Percentiles rank a stretch among this genome's conserved stretches.
These are phyloP conservation scores for Byssochlamys sp. DNA, from an alignment of 2,329 filamentous ascomycete genomes.

Conservation along the genomic window DNA sequence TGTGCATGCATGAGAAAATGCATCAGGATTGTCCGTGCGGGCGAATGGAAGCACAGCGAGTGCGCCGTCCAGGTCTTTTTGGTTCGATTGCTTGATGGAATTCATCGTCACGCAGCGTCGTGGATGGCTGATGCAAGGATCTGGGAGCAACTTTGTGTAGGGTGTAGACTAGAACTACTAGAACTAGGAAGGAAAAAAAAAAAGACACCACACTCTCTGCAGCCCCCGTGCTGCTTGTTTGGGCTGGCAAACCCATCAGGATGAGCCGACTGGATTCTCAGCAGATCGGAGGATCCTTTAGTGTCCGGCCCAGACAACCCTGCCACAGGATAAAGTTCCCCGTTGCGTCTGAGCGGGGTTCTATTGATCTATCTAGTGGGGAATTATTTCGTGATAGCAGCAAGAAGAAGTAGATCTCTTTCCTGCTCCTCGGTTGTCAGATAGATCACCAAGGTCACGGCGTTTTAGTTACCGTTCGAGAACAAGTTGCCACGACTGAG, in stretches of 20 bases:
- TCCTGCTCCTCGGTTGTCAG: not conserved
- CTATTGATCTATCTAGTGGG: not conserved
- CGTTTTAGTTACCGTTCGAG: not conserved
- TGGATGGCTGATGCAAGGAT: not conserved
- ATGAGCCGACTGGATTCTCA: not conserved
- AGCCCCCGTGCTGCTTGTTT: not conserved
- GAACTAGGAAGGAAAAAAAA: too few species aligned
- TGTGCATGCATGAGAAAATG: not conserved
- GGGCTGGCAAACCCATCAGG: not conserved
- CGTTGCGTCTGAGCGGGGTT: not conserved
- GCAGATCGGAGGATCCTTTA: not conserved
- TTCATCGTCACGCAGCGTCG: not conserved
- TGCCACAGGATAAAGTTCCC: not conserved
- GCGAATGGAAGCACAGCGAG: not conserved
- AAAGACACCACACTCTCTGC: not conserved
- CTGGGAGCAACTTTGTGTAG: not conserved
- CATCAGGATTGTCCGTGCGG: not conserved
- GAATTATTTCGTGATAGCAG: not conserved
- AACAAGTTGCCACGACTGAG: not conserved
- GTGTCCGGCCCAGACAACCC: not conserved
- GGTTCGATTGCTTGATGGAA: not conserved
- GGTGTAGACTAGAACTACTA: not conserved
- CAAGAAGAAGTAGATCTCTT: not conserved
- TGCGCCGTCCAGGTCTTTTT: not conserved
- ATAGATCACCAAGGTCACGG: not conserved